phyloP scores from a whole-genome alignment of 352 stramenopile species.

The Phytophthora multivora region DNA sequence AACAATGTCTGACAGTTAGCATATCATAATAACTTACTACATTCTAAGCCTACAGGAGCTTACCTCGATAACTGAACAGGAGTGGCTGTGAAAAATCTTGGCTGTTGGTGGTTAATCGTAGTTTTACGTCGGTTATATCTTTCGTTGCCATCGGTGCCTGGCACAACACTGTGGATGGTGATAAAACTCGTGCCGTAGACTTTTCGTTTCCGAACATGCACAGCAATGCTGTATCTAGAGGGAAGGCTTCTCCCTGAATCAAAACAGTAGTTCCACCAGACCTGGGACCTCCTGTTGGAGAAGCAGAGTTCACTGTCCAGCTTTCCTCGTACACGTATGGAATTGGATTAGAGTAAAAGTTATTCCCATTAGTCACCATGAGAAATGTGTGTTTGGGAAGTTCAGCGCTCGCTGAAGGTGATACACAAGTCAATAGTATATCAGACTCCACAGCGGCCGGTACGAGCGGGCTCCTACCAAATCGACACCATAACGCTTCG shows the following conservation, averaged over 20 bases:
- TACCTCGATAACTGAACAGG: constrained; percentile 59
- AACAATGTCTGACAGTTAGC: constrained; percentile 1
- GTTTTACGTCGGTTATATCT: constrained; percentile 16
- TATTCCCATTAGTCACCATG: constrained; percentile 58
- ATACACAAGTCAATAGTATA: constrained; percentile 42
- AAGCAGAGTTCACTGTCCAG: constrained; percentile 38
- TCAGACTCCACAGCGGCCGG: constrained; percentile 42
- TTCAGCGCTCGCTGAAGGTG: constrained; percentile 30
- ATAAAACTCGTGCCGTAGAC: constrained; percentile 26
- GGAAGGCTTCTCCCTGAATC: constrained; percentile 41
- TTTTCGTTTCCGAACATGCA: constrained; percentile 46
- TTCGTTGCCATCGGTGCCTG: constrained; percentile 11
- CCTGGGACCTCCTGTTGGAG: constrained; percentile 33
- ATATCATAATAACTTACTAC: background rate
- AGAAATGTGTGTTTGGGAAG: constrained; percentile 41
- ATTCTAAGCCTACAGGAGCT: background rate
- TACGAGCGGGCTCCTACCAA: constrained; percentile 49
- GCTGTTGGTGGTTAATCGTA: constrained; percentile 59
- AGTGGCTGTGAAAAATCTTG: constrained; percentile 55
- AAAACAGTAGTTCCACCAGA: constrained; percentile 42
- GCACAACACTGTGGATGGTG: constrained; percentile 34
- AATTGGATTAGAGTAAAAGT: constrained; percentile 68
- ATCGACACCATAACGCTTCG: constrained; percentile 51
- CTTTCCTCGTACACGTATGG: constrained; percentile 49
- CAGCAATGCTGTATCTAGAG: constrained; percentile 24